Conservation (phyloP, 1,284 basidiomycete species). For the Vanrija sp. region DNA sequence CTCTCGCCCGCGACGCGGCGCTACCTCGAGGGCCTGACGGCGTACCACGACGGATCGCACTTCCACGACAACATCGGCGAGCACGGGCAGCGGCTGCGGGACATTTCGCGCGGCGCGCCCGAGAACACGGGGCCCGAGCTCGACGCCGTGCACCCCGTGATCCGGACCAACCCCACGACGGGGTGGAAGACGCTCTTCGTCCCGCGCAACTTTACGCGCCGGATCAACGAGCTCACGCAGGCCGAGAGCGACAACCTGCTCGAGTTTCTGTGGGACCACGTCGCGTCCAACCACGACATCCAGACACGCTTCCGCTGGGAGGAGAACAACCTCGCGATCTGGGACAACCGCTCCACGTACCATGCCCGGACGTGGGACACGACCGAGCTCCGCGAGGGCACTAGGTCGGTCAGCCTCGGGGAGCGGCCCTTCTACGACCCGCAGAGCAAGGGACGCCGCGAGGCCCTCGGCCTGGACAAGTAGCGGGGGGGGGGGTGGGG, state of each 20-base stretch:
- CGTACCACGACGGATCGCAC: slow-evolving; percentile 56
- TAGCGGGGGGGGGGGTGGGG: too few relatives aligned
- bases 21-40: slow-evolving; percentile 49
- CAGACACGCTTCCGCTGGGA: slow-evolving; percentile 57
- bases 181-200: slow-evolving; percentile 74
- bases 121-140: slow-evolving; percentile 59
- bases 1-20: slow-evolving; percentile 32
- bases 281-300: slow-evolving; percentile 60
- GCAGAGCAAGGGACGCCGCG: slow-evolving; percentile 18
- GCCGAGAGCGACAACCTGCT: slow-evolving; percentile 54
- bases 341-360: slow-evolving; percentile 45
- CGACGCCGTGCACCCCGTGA: slow-evolving; percentile 59
- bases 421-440: slow-evolving; percentile 59
- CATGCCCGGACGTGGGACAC: slow-evolving; percentile 52
- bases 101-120: slow-evolving; percentile 53
- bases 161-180: slow-evolving; percentile 54
- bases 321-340: slow-evolving; percentile 44
- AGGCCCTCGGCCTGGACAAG: slow-evolving; percentile 9
- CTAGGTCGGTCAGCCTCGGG: slow-evolving; percentile 61
- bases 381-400: slow-evolving; percentile 52
- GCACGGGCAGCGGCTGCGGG: not conserved
- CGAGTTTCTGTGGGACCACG: slow-evolving; percentile 21
- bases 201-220: slow-evolving; percentile 60
- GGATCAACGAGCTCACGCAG: slow-evolving; percentile 58
- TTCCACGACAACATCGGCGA: slow-evolving; percentile 50